These are phyloP conservation scores for Cryphonectria nitschkei DNA, from an alignment of 2,329 filamentous ascomycete species.

Conservation along the genomic window DNA sequence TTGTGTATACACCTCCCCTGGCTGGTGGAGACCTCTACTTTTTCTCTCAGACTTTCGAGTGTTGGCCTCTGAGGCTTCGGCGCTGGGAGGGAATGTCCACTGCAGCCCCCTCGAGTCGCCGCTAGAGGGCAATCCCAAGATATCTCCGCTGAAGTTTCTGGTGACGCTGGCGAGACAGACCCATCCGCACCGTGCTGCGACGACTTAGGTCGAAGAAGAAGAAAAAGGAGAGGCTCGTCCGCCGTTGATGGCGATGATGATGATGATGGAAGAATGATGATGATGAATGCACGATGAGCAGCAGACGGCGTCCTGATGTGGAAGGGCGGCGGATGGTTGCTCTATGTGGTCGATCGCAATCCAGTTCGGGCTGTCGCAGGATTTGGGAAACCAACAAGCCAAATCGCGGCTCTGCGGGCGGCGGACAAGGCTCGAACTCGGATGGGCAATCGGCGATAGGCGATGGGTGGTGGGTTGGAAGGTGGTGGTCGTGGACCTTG, in stretches of 20 bases:
- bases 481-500: neutral
- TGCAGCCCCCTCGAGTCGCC: neutral
- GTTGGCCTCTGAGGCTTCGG: neutral
- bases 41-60: neutral
- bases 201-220: neutral
- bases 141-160: constrained; percentile 19
- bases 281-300: neutral
- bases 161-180: constrained; percentile 21
- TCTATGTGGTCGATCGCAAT: neutral
- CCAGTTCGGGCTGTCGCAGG: neutral
- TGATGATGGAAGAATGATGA: neutral
- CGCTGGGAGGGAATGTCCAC: neutral
- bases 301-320: neutral
- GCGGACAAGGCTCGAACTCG: neutral
- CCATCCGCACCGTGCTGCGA: constrained; percentile 23
- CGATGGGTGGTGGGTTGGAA: neutral
- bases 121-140: constrained; percentile 21
- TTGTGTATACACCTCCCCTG: neutral
- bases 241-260: neutral
- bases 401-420: neutral
- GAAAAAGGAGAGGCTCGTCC: neutral
- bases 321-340: neutral
- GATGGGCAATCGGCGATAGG: neutral
- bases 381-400: neutral
- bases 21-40: neutral